Base-by-base conservation (phyloP, 1,139 yeast species). In the Komagataea norvegica region DNA sequence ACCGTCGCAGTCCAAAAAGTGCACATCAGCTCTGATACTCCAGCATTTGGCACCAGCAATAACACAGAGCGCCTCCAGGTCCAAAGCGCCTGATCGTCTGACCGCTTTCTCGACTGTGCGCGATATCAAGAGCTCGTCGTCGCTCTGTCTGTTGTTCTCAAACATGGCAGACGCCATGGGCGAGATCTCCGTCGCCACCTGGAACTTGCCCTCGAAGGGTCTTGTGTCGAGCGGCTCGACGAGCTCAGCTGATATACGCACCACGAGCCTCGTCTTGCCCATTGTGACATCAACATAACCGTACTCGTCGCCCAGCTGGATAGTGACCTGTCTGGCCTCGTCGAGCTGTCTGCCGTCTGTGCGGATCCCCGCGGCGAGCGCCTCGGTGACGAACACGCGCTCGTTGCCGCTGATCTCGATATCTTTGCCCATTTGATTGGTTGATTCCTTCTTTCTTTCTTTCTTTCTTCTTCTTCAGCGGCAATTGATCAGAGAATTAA, bases 1-100 rank as follows among this genome's bases (percentile, higher is more conserved):
- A 27, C 98, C 98, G 60, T 91, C 98, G 54, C 77, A 86, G 55
- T 88, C 82, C 45, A 91, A 64, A 49, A 84, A 85, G 56, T 88
- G 95, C 25, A 91, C 77, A 56, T 89, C 97, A 0, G 94, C 96
- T 40, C 93, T 70, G 14, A 91, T 68, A 42, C 78, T 71, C 98
- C 98, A 91, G 53, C 94, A 89, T 49, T 86, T 80, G 42, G 79
- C 74, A 1, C 97, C 97, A 0, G 96, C 95, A 20, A 85, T 76
- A 34, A 91, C 86, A 64, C 97, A 89, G 37, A 91, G 65, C 42
- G 87, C 78, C 57, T 91, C 98, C 34, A 89, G 70, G 61, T 91
- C 98, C 33, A 91, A 67, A 0, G 97, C 95, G 47, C 84, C 84
- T 1, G 96, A 84, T 53, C 96, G 70, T 51, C 95, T 71, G 37